These are phyloP conservation scores for Yamadazyma insecticola DNA, from an alignment of 805 yeast species.

Conservation along the genomic window DNA sequence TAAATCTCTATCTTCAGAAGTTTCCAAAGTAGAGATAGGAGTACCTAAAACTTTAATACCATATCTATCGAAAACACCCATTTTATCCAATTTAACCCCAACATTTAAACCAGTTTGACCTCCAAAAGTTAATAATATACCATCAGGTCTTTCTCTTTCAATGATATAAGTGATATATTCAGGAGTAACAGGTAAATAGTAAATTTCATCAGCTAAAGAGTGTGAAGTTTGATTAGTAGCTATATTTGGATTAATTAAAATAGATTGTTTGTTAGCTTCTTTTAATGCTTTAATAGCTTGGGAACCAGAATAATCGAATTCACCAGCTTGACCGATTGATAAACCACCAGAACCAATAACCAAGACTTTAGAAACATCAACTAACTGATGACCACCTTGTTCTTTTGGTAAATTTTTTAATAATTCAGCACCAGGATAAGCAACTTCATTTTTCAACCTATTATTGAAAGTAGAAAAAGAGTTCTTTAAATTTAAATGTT, in stretches of 20 bases:
- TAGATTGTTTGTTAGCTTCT: constrained; percentile 85
- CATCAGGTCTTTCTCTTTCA: constrained; percentile 92
- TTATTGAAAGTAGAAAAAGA: too few species aligned
- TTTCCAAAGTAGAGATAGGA: constrained; percentile 90
- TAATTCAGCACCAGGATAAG: constrained; percentile 61
- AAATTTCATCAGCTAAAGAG: constrained; percentile 97
- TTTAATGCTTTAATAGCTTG: constrained; percentile 98
- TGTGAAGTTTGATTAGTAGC: constrained; percentile 98
- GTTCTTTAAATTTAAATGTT: too few species aligned
- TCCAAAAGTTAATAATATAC: constrained; percentile 95
- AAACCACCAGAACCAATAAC: constrained; percentile 98
- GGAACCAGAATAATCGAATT: constrained; percentile 97
- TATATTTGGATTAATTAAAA: constrained; percentile 93
- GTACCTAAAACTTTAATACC: constrained; percentile 97
- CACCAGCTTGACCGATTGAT: constrained; percentile 99
- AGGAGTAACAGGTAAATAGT: constrained; percentile 95
- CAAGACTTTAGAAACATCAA: constrained; percentile 81
- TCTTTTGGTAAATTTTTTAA: constrained; percentile 55
- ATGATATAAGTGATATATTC: constrained; percentile 96
- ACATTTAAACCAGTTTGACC: constrained; percentile 98
- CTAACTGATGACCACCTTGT: constrained; percentile 55
- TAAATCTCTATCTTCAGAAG: constrained; percentile 97
- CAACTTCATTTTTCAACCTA: constrained; percentile 1
- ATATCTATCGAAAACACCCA: constrained; percentile 86
- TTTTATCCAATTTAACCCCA: constrained; percentile 89